phyloP scores from a whole-genome alignment of 345 rosid species.

The Euphorbia tirucalli region DNA sequence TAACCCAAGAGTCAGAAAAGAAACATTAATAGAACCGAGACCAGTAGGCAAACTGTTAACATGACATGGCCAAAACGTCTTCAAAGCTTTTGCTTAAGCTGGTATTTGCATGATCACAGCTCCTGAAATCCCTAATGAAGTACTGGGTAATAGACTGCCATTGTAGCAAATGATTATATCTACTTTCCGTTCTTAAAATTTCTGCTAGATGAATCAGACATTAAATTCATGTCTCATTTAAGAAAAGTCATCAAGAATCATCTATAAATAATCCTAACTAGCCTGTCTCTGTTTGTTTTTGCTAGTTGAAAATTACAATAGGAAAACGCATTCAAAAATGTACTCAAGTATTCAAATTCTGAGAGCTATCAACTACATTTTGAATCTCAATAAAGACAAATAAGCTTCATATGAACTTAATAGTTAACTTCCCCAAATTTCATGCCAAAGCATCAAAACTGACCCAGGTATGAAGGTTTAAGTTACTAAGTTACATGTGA shows the following conservation, averaged over 20 bases:
- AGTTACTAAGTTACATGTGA: constrained; percentile 1
- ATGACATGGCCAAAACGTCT: no score
- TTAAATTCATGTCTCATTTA: neutral
- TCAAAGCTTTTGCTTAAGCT: neutral
- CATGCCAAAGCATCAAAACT: constrained; percentile 1
- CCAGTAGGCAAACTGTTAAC: no score
- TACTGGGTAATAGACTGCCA: neutral
- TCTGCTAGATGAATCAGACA: neutral
- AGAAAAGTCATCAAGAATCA: neutral
- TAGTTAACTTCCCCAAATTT: no score
- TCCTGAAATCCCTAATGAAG: neutral
- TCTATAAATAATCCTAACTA: neutral
- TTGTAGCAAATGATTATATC: neutral
- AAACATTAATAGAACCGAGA: no score
- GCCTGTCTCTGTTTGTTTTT: no score
- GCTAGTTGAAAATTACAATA: no score
- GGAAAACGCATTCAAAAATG: no score
- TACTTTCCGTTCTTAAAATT: neutral
- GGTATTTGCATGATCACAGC: neutral
- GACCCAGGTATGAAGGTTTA: neutral
- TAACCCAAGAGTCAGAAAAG: no score
- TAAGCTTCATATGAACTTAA: no score
- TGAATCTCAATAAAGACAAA: no score
- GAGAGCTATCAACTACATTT: neutral
- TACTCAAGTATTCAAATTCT: neutral